phyloP scores from a whole-genome alignment of 1,284 basidiomycete species.

The Ceratobasidium sp. region DNA sequence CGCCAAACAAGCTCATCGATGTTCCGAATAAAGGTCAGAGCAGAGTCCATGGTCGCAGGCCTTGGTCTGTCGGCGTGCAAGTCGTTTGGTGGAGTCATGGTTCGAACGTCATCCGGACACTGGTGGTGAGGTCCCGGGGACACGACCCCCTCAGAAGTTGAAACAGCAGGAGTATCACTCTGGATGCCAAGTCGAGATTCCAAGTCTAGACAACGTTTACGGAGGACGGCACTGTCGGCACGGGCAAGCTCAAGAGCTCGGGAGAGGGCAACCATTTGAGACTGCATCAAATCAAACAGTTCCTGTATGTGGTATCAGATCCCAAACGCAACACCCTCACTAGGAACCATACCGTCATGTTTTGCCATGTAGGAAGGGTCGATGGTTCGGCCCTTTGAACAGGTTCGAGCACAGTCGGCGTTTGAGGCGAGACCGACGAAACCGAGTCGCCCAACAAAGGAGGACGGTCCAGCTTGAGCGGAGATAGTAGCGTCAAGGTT shows the following conservation, averaged over 20 bases:
- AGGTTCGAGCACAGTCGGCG: not conserved
- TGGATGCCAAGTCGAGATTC: constrained; percentile 21
- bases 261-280: constrained; percentile 25
- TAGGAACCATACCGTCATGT: constrained; percentile 16
- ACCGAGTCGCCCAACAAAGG: constrained; percentile 12
- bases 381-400: constrained; percentile 8
- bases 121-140: constrained; percentile 4
- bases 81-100: constrained; percentile 17
- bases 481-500: constrained; percentile 23
- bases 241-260: constrained; percentile 26
- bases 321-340: not conserved
- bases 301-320: not conserved
- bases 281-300: constrained; percentile 40
- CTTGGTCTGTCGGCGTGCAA: not conserved
- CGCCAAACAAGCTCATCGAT: constrained; percentile 39
- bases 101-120: constrained; percentile 22
- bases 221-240: constrained; percentile 21
- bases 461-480: constrained; percentile 23
- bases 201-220: constrained; percentile 21
- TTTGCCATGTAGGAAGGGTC: constrained; percentile 19
- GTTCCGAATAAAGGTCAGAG: constrained; percentile 33
- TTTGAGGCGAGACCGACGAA: not conserved
- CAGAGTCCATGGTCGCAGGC: constrained; percentile 17
- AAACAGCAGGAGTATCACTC: not conserved
- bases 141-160: not conserved